Evolutionary conservation across 306 rosid genomes (phyloP).

Genomic region (Quercus mongolica): DNA sequence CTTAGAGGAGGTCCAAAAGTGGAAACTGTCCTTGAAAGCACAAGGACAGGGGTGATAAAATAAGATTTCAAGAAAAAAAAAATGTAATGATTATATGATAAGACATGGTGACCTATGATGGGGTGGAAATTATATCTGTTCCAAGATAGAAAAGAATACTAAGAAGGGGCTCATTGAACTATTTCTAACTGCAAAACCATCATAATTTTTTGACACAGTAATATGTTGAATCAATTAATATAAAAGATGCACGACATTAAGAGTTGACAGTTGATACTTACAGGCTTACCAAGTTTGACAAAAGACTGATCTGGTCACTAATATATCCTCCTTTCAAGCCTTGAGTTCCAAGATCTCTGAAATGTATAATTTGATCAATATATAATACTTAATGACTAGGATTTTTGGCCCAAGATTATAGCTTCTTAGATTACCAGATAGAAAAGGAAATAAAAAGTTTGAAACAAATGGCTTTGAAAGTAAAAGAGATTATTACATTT

Average conservation of each 20-base stretch:
- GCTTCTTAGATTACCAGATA: not conserved
- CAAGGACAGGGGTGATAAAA: too few relatives aligned
- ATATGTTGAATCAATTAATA: not conserved
- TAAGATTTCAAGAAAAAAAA: not conserved
- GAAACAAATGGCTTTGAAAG: not conserved
- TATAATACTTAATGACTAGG: not conserved
- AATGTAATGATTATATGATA: not conserved
- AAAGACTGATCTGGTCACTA: conserved; percentile 70
- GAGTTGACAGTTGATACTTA: conserved; percentile 57
- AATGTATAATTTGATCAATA: conserved; percentile 22
- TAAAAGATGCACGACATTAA: not conserved
- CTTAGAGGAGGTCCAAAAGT: too few relatives aligned
- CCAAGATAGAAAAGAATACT: not conserved
- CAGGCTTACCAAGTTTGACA: conserved; percentile 95
- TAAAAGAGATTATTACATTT: conserved; percentile 59
- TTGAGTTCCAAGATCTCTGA: conserved; percentile 93
- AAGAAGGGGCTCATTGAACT: not conserved
- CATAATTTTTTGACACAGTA: not conserved
- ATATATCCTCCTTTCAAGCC: conserved; percentile 80
- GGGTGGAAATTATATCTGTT: not conserved
- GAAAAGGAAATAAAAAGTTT: not conserved
- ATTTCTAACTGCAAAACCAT: not conserved
- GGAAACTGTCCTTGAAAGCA: too few relatives aligned
- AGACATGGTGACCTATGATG: not conserved
- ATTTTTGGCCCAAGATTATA: conserved; percentile 4